Percentiles rank a stretch among this genome's conserved stretches.
Evolutionary conservation across 108 stramenopile genomes (phyloP).

Genomic region (Cyclotella distinguenda): DNA sequence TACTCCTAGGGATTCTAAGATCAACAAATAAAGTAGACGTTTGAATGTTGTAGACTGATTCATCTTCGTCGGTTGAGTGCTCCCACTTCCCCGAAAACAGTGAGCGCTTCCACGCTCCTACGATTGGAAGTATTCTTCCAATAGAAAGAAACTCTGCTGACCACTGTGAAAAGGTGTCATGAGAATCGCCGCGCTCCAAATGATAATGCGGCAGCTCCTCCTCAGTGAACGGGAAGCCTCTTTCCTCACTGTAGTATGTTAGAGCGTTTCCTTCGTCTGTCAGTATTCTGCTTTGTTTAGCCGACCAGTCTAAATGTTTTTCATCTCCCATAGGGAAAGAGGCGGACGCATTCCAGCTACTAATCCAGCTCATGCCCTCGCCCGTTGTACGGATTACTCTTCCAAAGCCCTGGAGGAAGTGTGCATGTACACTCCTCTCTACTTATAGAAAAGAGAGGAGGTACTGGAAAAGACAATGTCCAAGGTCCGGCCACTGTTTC

Average conservation of each 20-base stretch:
- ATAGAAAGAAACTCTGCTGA: constrained; percentile 5
- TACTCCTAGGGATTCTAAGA: constrained; percentile 73
- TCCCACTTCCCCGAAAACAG: constrained; percentile 87
- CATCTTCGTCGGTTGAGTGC: constrained; percentile 73
- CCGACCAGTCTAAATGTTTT: constrained; percentile 65
- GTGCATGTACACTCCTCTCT: no score
- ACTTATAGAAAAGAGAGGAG: no score
- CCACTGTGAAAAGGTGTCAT: constrained; percentile 41
- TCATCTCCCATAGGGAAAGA: no score
- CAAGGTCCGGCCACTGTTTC: no score
- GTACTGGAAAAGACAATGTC: no score
- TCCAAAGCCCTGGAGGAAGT: no score
- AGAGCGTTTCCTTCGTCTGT: constrained; percentile 67
- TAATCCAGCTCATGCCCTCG: no score
- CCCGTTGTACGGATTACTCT: no score
- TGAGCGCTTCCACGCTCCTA: constrained; percentile 82
- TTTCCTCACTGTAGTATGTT: constrained; percentile 53
- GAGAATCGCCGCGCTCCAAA: constrained; percentile 56
- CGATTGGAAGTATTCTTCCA: constrained; percentile 32
- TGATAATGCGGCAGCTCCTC: constrained; percentile 84
- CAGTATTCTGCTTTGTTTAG: constrained; percentile 75
- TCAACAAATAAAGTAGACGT: constrained; percentile 83
- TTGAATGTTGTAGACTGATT: constrained; percentile 81
- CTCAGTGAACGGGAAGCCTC: constrained; percentile 67
- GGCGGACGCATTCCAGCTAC: no score